Conservation (phyloP, 257 asterid genomes). For the Solanum infundibuliforme region DNA sequence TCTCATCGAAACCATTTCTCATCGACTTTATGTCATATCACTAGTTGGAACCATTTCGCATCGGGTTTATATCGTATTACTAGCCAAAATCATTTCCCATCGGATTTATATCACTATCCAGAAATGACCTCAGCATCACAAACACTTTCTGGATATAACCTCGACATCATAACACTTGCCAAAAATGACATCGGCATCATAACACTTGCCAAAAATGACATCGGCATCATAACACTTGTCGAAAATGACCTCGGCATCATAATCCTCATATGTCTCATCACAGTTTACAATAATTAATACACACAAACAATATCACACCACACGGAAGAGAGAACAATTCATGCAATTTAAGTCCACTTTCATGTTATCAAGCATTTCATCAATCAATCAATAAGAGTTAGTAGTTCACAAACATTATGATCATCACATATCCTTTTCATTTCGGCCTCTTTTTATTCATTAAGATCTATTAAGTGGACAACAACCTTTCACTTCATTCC, state of each 20-base stretch:
- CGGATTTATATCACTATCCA: too few relatives aligned
- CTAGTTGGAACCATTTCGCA: too few relatives aligned
- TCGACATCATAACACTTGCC: neutral
- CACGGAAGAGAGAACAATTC: neutral
- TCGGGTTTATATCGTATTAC: too few relatives aligned
- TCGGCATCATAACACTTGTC: neutral
- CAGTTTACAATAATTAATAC: neutral
- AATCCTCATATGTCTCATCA: neutral
- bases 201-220: neutral
- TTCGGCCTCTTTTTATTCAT: neutral
- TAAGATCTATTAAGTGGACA: neutral
- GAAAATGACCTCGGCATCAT: neutral
- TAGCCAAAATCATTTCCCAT: too few relatives aligned
- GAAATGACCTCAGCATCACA: too few relatives aligned
- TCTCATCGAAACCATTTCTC: too few relatives aligned
- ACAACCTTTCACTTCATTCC: too few relatives aligned
- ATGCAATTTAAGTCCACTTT: neutral
- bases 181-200: neutral
- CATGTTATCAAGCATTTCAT: neutral
- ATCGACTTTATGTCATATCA: too few relatives aligned
- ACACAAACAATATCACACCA: neutral
- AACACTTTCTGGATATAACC: too few relatives aligned
- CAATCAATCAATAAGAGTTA: neutral
- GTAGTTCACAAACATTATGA: neutral
- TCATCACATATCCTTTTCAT: neutral